Percentiles rank a stretch among this genome's conserved stretches.
phyloP scores from a whole-genome alignment of 169 alveolate species.

The Plasmodium falciparum region DNA sequence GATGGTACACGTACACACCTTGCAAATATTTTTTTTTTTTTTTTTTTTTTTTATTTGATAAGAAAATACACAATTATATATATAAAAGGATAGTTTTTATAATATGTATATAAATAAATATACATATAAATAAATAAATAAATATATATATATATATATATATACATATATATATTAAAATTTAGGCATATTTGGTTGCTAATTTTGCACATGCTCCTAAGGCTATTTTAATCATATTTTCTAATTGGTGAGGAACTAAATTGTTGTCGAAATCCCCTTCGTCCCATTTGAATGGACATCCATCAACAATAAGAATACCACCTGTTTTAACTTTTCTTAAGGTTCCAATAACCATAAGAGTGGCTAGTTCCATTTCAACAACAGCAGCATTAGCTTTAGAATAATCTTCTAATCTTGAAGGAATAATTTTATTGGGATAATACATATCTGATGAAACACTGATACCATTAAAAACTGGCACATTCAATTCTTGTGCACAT shows the following conservation, averaged over 20 bases:
- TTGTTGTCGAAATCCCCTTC: slow-evolving; percentile 74
- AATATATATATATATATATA: too few relatives aligned
- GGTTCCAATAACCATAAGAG: slow-evolving; percentile 69
- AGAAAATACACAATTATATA: too few relatives aligned
- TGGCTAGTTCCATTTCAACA: slow-evolving; percentile 76
- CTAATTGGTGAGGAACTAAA: slow-evolving; percentile 28
- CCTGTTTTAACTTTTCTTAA: slow-evolving; percentile 68
- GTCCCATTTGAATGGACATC: slow-evolving; percentile 78
- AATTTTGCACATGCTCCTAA: slow-evolving; percentile 35
- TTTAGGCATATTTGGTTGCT: slow-evolving; percentile 26
- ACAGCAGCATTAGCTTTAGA: slow-evolving; percentile 76
- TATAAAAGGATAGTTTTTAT: too few relatives aligned
- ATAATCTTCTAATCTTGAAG: slow-evolving; percentile 41
- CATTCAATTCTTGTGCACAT: slow-evolving; percentile 61
- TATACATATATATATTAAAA: too few relatives aligned
- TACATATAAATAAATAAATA: too few relatives aligned
- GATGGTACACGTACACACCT: too few relatives aligned
- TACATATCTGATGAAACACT: slow-evolving; percentile 66
- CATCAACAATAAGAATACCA: slow-evolving; percentile 76
- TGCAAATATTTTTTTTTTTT: too few relatives aligned
- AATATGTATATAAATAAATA: too few relatives aligned
- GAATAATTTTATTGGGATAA: slow-evolving; percentile 58
- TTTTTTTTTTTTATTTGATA: too few relatives aligned
- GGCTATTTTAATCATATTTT: slow-evolving; percentile 46
- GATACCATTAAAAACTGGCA: slow-evolving; percentile 50